Conservation (phyloP, 2,329 filamentous ascomycete species). For the Mycosphaerella arachidis region DNA sequence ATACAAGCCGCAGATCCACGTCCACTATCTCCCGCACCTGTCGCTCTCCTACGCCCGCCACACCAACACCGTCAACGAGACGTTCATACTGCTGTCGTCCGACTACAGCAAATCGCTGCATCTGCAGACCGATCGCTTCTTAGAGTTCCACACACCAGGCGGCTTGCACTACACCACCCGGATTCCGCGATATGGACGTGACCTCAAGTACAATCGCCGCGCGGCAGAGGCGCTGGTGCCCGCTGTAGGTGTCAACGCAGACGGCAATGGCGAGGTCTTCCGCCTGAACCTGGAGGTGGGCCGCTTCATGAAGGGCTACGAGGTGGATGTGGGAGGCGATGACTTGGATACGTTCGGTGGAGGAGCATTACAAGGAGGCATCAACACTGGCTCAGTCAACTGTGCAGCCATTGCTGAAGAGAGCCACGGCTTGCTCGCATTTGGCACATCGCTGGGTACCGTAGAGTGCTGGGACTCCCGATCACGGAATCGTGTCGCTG, state of each 20-base stretch:
- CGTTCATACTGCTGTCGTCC: constrained; percentile 78
- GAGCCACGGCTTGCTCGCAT: constrained; percentile 84
- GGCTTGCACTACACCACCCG: constrained; percentile 86
- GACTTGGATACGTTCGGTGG: constrained; percentile 63
- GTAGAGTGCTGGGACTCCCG: constrained; percentile 96
- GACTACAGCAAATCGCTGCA: constrained; percentile 95
- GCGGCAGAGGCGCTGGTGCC: constrained; percentile 83
- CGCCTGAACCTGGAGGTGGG: constrained; percentile 86
- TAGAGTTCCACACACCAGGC: constrained; percentile 88
- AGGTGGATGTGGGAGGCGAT: constrained; percentile 83
- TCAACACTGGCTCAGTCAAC: constrained; percentile 81
- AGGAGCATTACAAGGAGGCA: constrained; percentile 77
- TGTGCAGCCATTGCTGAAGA: constrained; percentile 79
- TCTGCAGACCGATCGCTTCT: constrained; percentile 81
- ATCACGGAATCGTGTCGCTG: constrained; percentile 73
- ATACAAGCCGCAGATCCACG: constrained; percentile 80
- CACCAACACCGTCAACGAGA: constrained; percentile 85
- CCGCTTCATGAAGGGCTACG: constrained; percentile 89
- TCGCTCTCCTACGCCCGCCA: constrained; percentile 92
- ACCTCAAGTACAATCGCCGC: constrained; percentile 76
- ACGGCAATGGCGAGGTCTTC: constrained; percentile 88
- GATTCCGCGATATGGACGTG: constrained; percentile 86
- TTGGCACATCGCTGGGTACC: constrained; percentile 90
- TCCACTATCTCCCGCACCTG: constrained; percentile 89
- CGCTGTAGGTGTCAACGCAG: constrained; percentile 77